These are phyloP conservation scores for Solanum hybrid DNA, from an alignment of 305 asterid species.

Conservation along the genomic window DNA sequence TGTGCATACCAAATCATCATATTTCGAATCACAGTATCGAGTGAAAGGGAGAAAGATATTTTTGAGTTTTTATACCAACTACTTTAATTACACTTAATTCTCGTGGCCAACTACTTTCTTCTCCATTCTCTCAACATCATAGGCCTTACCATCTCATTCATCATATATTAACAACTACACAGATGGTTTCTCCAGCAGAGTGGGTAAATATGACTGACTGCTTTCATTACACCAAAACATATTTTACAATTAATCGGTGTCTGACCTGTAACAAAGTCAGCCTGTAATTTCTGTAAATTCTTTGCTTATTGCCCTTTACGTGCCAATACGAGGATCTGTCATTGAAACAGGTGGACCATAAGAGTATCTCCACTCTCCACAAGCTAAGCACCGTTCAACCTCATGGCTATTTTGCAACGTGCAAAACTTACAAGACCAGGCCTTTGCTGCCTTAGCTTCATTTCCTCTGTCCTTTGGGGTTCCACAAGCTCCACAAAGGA, in stretches of 20 bases:
- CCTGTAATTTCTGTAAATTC: not conserved
- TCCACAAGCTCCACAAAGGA: conserved; percentile 54
- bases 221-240: not conserved
- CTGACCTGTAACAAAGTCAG: not conserved
- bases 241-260: not conserved
- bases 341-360: conserved; percentile 53
- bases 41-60: not conserved
- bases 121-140: not conserved
- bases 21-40: not conserved
- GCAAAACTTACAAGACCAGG: conserved; percentile 78
- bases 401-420: conserved; percentile 43
- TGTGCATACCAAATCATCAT: not conserved
- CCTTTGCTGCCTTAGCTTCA: conserved; percentile 23
- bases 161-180: not conserved
- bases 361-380: conserved; percentile 86
- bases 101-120: not conserved
- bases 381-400: conserved; percentile 55
- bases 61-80: not conserved
- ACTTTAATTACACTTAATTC: not conserved
- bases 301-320: not conserved
- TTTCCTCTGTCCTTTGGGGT: conserved; percentile 27
- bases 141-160: not conserved
- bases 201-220: not conserved
- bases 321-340: conserved; percentile 16
- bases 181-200: not conserved